Base-by-base conservation (phyloP, 306 rosid genomes). In the Fagus crenata region DNA sequence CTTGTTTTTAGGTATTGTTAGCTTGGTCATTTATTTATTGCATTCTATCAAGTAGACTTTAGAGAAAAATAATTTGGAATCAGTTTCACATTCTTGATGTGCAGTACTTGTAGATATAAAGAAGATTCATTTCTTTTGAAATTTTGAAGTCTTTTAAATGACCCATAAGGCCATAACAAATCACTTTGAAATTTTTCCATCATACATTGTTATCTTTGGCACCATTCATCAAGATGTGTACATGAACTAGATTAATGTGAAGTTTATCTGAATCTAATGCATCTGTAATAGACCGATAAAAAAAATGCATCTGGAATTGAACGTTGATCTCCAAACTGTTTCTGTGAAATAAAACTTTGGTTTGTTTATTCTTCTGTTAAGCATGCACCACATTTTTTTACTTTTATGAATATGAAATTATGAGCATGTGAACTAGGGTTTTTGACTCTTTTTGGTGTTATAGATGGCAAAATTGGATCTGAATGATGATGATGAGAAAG, bases 401-500 rank as follows among this genome's bases (percentile, higher is more conserved):
- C 36, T 18, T 7, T 17, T 3, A 64, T 39, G 31, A 39, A 17
- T 13, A 6, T 42, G 59, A 14, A 58, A 58, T 17, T 17, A 14
- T 17, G 46, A 39, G 6, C 18, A 4, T 42, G 59, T 54, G 64
- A 58, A 39, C 12, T 61, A 43, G 40, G 69, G 46, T 64, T 51
- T 58, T 79, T 12, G 51, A 11, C 14, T 58, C 5, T 72, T 72
- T 63, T 75, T 82, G 80, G 35, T 78, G 35, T 77, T 67, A 75
- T 75, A 95, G 98, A 95, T 95, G 98, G 91, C 93, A 77, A 95
- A 89, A 88, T 75, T 95, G 93, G 98, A 95, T 88, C 92, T 95
- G 43, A 95, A 92, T 78, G 91, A 89, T 41, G 98, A 92, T 73
- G 78, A 73, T 41, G 98, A 95, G 88, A 95, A 95, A 90, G 86